A percentile compares a stretch with the other conserved stretches of the same genome.
These are phyloP conservation scores for Pulveroboletus sp. DNA, from an alignment of 768 basidiomycete species.

Conservation along the genomic window DNA sequence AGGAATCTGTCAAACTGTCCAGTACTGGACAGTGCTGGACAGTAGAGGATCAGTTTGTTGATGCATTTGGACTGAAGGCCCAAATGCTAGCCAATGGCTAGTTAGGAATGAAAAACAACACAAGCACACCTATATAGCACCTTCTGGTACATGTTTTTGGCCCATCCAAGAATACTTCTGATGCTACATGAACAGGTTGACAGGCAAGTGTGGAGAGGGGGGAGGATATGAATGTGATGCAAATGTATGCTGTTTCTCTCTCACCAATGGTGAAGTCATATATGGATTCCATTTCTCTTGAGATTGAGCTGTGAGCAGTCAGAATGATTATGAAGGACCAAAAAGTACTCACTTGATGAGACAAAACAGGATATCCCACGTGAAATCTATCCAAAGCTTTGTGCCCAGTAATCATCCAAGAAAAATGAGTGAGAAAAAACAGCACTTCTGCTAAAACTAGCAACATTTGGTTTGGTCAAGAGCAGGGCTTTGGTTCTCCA, in stretches of 20 bases:
- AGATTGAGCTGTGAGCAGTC: slow-evolving; percentile 43
- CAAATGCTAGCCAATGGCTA: too few relatives aligned
- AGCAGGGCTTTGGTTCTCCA: slow-evolving; percentile 17
- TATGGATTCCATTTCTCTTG: slow-evolving; percentile 50
- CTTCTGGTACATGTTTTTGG: slow-evolving; percentile 46
- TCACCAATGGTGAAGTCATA: slow-evolving; percentile 59
- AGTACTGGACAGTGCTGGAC: too few relatives aligned
- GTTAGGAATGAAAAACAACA: not conserved
- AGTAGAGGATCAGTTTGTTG: not conserved
- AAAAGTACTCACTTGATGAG: slow-evolving; percentile 51
- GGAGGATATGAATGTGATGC: slow-evolving; percentile 44
- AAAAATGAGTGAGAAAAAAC: not conserved
- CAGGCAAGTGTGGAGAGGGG: not conserved
- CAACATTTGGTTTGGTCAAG: slow-evolving; percentile 60
- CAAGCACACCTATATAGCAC: slow-evolving; percentile 42
- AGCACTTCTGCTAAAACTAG: slow-evolving; percentile 62
- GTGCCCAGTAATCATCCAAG: not conserved
- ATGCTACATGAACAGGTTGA: too few relatives aligned
- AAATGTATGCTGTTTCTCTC: slow-evolving; percentile 55
- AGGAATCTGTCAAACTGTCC: not conserved
- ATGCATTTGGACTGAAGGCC: too few relatives aligned
- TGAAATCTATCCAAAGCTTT: slow-evolving; percentile 69
- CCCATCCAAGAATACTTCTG: slow-evolving; percentile 49
- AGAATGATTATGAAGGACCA: not conserved
- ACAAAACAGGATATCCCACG: slow-evolving; percentile 73